Evolutionary conservation across 1,139 yeast species (phyloP).

Genomic region (Zygoascus hellenicus): DNA sequence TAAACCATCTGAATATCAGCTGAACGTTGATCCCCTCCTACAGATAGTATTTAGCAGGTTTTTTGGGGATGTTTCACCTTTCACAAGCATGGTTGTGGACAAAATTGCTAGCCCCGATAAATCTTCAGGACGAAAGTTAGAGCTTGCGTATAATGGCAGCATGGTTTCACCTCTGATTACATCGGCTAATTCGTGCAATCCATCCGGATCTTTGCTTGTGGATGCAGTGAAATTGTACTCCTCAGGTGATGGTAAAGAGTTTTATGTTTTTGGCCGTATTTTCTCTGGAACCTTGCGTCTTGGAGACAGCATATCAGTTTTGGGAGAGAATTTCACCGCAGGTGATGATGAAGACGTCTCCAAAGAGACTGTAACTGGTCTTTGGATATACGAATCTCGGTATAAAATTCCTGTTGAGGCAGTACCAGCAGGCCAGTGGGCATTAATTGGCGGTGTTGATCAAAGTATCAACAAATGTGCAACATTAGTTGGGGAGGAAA

Average conservation of each 20-base stretch:
- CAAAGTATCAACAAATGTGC: conserved; percentile 53
- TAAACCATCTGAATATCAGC: conserved; percentile 27
- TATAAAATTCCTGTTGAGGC: conserved; percentile 53
- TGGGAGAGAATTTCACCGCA: conserved; percentile 51
- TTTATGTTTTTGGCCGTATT: conserved; percentile 56
- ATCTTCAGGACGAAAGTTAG: conserved; percentile 28
- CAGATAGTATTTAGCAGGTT: conserved; percentile 49
- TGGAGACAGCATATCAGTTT: conserved; percentile 47
- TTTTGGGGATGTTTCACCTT: conserved; percentile 49
- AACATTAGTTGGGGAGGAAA: conserved; percentile 37
- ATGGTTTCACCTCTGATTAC: conserved; percentile 21
- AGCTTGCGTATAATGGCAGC: conserved; percentile 28
- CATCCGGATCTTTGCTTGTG: conserved; percentile 46
- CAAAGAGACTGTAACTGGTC: conserved; percentile 38
- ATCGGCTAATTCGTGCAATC: conserved; percentile 31
- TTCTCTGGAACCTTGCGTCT: conserved; percentile 51
- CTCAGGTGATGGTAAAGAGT: conserved; percentile 41
- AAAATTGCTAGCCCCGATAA: conserved; percentile 42
- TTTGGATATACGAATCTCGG: conserved; percentile 67
- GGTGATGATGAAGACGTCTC: conserved; percentile 51
- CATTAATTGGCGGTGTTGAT: conserved; percentile 60
- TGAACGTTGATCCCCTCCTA: conserved; percentile 56
- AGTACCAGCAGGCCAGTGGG: conserved; percentile 61
- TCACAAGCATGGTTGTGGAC: conserved; percentile 46
- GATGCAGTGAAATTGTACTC: conserved; percentile 59